Conservation (phyloP, 176 grass and related monocot species). For the Saccharum officinarum region DNA sequence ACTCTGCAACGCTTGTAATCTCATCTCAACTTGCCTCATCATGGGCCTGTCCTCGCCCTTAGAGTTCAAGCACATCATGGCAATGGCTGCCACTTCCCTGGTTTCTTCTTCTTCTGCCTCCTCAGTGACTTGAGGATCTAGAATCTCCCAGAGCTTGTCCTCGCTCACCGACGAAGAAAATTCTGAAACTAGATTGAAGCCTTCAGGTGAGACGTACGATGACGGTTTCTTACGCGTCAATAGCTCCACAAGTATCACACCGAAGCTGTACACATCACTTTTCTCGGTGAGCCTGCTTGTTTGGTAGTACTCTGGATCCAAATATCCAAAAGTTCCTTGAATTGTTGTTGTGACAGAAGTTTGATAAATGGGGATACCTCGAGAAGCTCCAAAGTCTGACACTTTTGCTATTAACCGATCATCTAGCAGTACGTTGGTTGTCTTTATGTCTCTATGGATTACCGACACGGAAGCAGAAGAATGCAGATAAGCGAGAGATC, state of each 20-base stretch:
- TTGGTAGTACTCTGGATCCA: conserved; percentile 61
- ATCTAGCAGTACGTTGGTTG: conserved; percentile 59
- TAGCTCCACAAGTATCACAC: conserved; percentile 64
- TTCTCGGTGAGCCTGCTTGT: conserved; percentile 54
- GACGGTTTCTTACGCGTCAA: conserved; percentile 42
- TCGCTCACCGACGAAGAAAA: conserved; percentile 3
- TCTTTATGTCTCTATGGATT: conserved; percentile 62
- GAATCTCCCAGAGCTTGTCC: conserved; percentile 11
- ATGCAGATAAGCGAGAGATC: conserved; percentile 62
- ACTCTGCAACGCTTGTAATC: conserved; percentile 23
- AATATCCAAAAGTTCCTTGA: no score
- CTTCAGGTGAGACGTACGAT: background rate
- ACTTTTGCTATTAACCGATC: conserved; percentile 54
- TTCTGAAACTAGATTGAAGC: conserved; percentile 25
- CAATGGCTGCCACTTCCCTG: conserved; percentile 25
- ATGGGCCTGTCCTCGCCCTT: conserved; percentile 35
- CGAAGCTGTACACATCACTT: conserved; percentile 68
- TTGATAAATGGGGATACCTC: conserved; percentile 45
- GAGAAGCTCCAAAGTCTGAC: conserved; percentile 62
- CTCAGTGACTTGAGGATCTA: conserved; percentile 13
- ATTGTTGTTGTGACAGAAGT: conserved; percentile 38
- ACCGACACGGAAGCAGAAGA: conserved; percentile 42
- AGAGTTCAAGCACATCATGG: conserved; percentile 38
- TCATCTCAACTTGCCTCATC: conserved; percentile 38
- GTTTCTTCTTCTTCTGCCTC: conserved; percentile 8